Evolutionary conservation across 257 asterid genomes (phyloP), one percentile per base, ranked within the genome.

Genomic region (Striga asiatica): DNA sequence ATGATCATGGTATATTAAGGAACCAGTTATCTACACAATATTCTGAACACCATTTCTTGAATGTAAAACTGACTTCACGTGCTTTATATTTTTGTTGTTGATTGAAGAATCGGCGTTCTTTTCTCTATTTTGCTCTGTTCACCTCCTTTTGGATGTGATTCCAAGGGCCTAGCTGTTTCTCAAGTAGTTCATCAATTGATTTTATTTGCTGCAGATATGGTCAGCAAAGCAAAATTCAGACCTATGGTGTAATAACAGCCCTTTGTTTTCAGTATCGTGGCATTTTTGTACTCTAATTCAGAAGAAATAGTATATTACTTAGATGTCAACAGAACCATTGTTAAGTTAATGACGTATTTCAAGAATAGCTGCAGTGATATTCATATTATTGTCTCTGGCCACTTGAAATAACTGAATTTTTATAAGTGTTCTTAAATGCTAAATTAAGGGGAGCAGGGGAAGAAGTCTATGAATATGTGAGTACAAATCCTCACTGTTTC

Each of bases 41-140:
- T 9, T 6, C 0, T 41, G 14, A 39, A 39, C 46, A 39, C 48
- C n/a, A n/a, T 41, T 22, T 41, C 2, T 13, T 13, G 18, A 38
- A 16, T 41, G 10, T 41, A 11, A 31, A n/a, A 41, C 21, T 18
- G 50, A 52, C 32, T 14, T 19, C 8, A n/a, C n/a, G n/a, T n/a
- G n/a, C n/a, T n/a, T n/a, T n/a, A n/a, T n/a, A n/a, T n/a, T n/a
- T 42, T 24, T 37, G 49, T 50, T 38, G 20, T 21, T 53, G 19
- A 27, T 54, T 59, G 49, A 65, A 16, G 48, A 59, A 54, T 46
- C 17, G 12, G 11, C n/a, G 41, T n/a, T 12, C 58, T 21, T n/a
- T n/a, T n/a, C 58, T 47, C 51, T 31, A n/a, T 37, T 13, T 39
- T n/a, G 12, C 3, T 3, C 41, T 34, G 41, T 4, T 9, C 27